Conservation (phyloP, 2,329 filamentous ascomycete genomes). For the Pseudophaeomoniella oleicola region DNA sequence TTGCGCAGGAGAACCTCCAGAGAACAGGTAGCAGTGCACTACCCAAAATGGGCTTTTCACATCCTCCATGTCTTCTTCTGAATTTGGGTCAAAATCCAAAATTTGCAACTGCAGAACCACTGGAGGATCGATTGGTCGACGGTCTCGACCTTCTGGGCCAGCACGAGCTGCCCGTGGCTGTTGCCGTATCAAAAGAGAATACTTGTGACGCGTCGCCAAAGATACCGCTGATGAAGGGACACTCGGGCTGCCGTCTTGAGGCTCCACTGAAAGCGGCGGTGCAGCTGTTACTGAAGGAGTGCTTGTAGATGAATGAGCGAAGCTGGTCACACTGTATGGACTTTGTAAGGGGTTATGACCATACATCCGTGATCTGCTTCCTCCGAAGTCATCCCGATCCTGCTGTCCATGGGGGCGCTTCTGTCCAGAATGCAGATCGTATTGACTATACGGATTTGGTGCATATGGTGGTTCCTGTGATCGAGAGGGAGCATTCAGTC, state of each 20-base stretch:
- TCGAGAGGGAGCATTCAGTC: background rate
- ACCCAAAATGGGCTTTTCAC: constrained; percentile 24
- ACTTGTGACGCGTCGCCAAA: constrained; percentile 10
- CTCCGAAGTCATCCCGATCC: too few relatives aligned
- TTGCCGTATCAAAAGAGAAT: constrained; percentile 28
- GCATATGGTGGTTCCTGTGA: background rate
- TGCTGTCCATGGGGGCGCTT: background rate
- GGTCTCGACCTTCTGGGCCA: constrained; percentile 30
- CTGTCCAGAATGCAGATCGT: too few relatives aligned
- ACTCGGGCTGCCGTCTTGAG: too few relatives aligned
- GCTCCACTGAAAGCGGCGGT: too few relatives aligned
- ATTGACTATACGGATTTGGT: background rate
- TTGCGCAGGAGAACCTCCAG: constrained; percentile 8
- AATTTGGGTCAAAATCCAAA: constrained; percentile 25
- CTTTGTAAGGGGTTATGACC: too few relatives aligned
- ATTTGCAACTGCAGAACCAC: constrained; percentile 32
- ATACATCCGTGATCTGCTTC: too few relatives aligned
- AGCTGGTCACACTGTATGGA: background rate
- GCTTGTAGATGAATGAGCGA: background rate
- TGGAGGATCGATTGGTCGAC: constrained; percentile 31
- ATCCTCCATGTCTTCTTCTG: constrained; percentile 20
- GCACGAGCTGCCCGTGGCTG: constrained; percentile 31
- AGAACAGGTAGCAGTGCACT: constrained; percentile 28
- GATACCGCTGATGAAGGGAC: constrained; percentile 5
- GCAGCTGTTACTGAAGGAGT: background rate